Evolutionary conservation across 805 yeast genomes (phyloP).

Genomic region (Metschnikowia dekortorum): DNA sequence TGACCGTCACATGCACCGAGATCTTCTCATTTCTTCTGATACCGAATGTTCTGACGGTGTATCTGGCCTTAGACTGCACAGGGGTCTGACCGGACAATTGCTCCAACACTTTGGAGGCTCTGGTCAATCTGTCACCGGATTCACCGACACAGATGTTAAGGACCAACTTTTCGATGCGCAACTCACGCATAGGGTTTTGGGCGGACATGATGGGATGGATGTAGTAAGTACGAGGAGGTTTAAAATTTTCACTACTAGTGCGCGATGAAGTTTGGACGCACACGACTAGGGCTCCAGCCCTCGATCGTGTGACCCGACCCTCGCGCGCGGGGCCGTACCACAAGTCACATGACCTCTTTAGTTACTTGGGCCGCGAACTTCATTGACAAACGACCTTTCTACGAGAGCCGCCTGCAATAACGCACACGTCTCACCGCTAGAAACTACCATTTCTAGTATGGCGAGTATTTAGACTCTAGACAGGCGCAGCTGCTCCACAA

Average conservation of each 20-base stretch:
- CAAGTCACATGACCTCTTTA: not conserved
- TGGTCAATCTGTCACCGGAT: slow-evolving; percentile 99
- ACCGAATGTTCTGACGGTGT: slow-evolving; percentile 99
- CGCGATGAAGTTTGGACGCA: slow-evolving; percentile 4
- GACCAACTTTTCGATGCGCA: slow-evolving; percentile 98
- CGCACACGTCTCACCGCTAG: no score
- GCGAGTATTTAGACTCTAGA: no score
- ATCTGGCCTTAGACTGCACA: slow-evolving; percentile 99
- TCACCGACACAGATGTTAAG: slow-evolving; percentile 99
- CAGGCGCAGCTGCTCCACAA: no score
- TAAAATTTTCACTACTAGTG: slow-evolving; percentile 8
- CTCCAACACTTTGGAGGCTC: slow-evolving; percentile 99
- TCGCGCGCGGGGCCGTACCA: not conserved
- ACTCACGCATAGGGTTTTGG: slow-evolving; percentile 97
- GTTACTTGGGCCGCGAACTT: no score
- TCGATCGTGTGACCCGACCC: not conserved
- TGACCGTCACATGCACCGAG: slow-evolving; percentile 97
- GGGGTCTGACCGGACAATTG: slow-evolving; percentile 99
- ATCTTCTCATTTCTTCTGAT: slow-evolving; percentile 99
- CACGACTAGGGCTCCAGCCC: slow-evolving; percentile 14
- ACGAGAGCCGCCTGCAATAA: no score
- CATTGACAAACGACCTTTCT: no score
- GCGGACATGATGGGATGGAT: slow-evolving; percentile 25
- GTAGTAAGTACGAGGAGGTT: slow-evolving; percentile 5
- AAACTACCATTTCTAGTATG: no score